Base-by-base conservation (phyloP, 371 early-diverging fungal species). In the Chytridium lagenaria region DNA sequence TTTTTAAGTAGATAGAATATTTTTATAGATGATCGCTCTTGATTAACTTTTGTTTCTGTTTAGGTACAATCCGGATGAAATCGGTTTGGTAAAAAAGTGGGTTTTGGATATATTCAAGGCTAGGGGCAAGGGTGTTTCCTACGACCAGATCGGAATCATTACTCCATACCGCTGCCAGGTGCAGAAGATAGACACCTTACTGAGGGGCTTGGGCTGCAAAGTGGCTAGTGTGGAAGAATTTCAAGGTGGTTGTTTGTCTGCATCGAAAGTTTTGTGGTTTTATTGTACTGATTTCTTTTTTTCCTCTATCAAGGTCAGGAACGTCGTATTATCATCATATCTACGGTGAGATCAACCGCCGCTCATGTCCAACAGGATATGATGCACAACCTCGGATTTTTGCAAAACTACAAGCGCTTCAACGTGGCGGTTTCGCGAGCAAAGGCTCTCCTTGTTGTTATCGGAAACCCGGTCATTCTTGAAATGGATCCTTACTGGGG, bases 381-480 rank as follows among this genome's bases (percentile, higher is more conserved):
- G 22, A 75, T 76, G 33, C 77, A 78, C 66, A 79, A 79, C 7
- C 69, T 85, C 15, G 88, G 88, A 0, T 73, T 87, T 30, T 73
- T 86, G n/a, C 72, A 77, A 31, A 77, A 80, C 66, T 73, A 81
- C 44, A 86, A 86, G 78, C 69, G 86, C 31, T 84, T 87, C 75
- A 87, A 87, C 61, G 88, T 87, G 5, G 81, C 84, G 0, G 44
- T 86, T 55, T 86, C 88, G 0, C 79, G 86, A 0, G 86, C 88
- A 1, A 80, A 75, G 64, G 67, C 72, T 0, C 66, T 76, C 0
- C 61, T 77, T 65, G 44, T 77, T 33, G 68, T 74, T 0, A 57
- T 80, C 22, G 77, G 80, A 19, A 75, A 73, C 44, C 70, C 75
- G 0, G 57, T 59, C 12, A 66, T 75, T 61, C 44, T 75, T 26